Percentiles rank a stretch among this genome's conserved stretches.
Evolutionary conservation across 345 rosid genomes (phyloP).

Genomic region (Arabis hirsuta): DNA sequence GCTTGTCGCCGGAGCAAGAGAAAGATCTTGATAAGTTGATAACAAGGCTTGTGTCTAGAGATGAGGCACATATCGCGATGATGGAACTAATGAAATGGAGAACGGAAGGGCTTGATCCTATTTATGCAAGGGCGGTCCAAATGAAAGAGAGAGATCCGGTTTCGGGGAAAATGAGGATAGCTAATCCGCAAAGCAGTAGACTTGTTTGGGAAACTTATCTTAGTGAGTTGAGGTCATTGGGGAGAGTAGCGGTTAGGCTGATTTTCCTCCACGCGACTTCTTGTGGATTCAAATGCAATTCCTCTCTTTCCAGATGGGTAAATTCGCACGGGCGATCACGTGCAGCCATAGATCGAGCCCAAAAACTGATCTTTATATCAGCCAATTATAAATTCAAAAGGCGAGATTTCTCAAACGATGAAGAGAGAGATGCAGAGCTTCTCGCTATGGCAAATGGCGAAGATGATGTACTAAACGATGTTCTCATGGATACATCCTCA

Average conservation of each 20-base stretch:
- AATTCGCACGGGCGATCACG: constrained; percentile 68
- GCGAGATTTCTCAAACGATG: constrained; percentile 74
- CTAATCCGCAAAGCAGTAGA: constrained; percentile 93
- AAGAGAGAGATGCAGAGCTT: constrained; percentile 86
- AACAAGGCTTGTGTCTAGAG: constrained; percentile 91
- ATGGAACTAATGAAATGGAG: constrained; percentile 99
- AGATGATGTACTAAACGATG: constrained; percentile 81
- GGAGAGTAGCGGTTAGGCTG: constrained; percentile 96
- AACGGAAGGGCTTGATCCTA: constrained; percentile 96
- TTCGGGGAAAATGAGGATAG: constrained; percentile 86
- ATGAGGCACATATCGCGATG: constrained; percentile 93
- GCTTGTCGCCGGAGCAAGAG: constrained; percentile 81
- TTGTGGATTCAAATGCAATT: constrained; percentile 87
- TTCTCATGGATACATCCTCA: constrained; percentile 86
- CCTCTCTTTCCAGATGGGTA: constrained; percentile 81
- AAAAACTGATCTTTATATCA: constrained; percentile 82
- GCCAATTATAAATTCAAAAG: constrained; percentile 92
- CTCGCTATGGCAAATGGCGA: constrained; percentile 77
- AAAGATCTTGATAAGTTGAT: constrained; percentile 95
- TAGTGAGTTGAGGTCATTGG: constrained; percentile 86
- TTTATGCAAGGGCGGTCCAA: constrained; percentile 95
- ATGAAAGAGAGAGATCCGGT: constrained; percentile 92
- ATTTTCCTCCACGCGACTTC: constrained; percentile 94
- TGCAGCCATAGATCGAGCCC: constrained; percentile 70
- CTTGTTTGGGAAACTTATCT: constrained; percentile 99